Evolutionary conservation across 192 early-diverging fungal species (phyloP).

Genomic region (Backusella circina): DNA sequence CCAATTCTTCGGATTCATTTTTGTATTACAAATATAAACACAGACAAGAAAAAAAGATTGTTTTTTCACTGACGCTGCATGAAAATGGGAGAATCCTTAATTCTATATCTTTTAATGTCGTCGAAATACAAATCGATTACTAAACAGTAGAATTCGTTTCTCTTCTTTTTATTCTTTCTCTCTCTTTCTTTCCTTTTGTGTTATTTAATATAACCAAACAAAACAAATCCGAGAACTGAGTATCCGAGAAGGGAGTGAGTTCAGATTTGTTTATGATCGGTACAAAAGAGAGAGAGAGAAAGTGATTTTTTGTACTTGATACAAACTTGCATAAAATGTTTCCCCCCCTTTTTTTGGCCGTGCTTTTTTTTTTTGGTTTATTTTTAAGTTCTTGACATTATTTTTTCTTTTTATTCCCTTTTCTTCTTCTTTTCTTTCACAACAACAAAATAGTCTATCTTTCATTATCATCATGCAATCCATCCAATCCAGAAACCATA

Average conservation of each 20-base stretch:
- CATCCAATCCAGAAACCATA: not conserved
- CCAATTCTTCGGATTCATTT: not conserved
- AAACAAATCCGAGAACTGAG: not conserved
- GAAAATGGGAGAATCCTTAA: not conserved
- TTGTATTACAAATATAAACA: not conserved
- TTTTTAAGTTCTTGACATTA: not conserved
- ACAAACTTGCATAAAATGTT: not conserved
- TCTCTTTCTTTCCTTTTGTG: not conserved
- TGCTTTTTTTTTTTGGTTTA: not conserved
- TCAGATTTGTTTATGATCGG: not conserved
- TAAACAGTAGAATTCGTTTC: not conserved
- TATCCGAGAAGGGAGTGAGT: not conserved
- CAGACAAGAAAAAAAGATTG: not conserved
- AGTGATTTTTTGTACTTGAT: not conserved
- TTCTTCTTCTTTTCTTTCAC: not conserved
- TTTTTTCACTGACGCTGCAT: not conserved
- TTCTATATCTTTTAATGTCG: conserved; percentile 4
- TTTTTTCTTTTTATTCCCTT: not conserved
- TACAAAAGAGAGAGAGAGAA: not conserved
- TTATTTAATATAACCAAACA: conserved; percentile 8
- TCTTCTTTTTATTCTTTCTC: not conserved
- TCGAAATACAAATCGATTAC: conserved; percentile 6
- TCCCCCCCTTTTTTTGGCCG: not conserved
- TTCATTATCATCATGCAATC: conserved; percentile 3
- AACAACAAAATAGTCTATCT: not conserved